phyloP scores from a whole-genome alignment of 768 basidiomycete genomes.

The Thelephora aurantiotincta region DNA sequence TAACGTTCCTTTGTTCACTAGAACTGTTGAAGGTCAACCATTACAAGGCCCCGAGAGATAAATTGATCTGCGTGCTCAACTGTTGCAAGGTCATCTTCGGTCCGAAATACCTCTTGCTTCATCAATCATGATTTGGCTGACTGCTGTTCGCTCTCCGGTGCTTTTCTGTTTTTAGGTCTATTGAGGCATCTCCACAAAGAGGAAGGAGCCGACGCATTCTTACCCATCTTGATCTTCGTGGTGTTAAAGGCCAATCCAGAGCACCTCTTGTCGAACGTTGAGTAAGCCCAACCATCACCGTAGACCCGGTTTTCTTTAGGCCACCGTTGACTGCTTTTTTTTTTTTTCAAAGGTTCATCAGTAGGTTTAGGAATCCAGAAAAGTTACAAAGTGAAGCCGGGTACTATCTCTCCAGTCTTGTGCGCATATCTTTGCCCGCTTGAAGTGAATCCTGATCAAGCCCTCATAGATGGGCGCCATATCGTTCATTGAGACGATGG shows the following conservation, averaged over 20 bases:
- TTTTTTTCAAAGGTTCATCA: conserved; percentile 61
- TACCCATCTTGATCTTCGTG: conserved; percentile 89
- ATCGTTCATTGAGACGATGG: conserved; percentile 97
- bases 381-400: conserved; percentile 93
- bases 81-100: conserved; percentile 99
- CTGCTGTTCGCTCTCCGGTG: conserved; percentile 1
- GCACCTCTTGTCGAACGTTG: conserved; percentile 88
- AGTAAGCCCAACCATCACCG: conserved; percentile 35
- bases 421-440: conserved; percentile 22
- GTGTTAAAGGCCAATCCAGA: conserved; percentile 91
- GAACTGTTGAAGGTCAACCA: conserved; percentile 95
- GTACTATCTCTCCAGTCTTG: conserved; percentile 92
- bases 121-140: neutral
- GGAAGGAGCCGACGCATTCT: conserved; percentile 86
- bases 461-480: conserved; percentile 77
- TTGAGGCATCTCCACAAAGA: conserved; percentile 78
- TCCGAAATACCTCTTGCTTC: conserved; percentile 23
- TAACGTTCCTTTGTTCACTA: conserved; percentile 14
- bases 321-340: no score
- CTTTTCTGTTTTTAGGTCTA: conserved; percentile 38
- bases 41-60: conserved; percentile 97
- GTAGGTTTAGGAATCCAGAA: conserved; percentile 78
- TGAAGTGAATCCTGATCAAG: neutral
- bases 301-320: neutral
- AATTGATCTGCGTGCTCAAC: conserved; percentile 93